phyloP scores from a whole-genome alignment of 2,329 filamentous ascomycete species.

The Neocatenulostroma microsporum region DNA sequence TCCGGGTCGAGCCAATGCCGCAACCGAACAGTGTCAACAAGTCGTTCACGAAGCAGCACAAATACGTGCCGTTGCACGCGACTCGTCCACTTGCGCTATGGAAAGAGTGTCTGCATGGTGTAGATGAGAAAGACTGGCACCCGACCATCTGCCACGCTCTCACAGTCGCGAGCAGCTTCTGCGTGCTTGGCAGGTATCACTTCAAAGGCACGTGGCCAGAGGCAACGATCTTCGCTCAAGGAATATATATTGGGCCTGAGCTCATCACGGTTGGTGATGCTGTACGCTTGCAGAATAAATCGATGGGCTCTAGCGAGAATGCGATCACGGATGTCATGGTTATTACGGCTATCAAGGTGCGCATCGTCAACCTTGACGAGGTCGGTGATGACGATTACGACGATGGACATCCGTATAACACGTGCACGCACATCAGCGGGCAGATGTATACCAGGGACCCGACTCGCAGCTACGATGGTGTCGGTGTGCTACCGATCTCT shows the following conservation, averaged over 20 bases:
- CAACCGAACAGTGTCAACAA: constrained; percentile 43
- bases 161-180: constrained; percentile 46
- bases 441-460: constrained; percentile 39
- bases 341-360: constrained; percentile 47
- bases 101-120: constrained; percentile 40
- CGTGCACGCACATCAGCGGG: constrained; percentile 43
- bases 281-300: constrained; percentile 39
- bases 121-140: constrained; percentile 39
- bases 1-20: constrained; percentile 51
- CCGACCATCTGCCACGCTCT: constrained; percentile 49
- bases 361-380: constrained; percentile 42
- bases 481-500: constrained; percentile 22
- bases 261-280: constrained; percentile 48
- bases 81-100: constrained; percentile 51
- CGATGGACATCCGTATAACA: constrained; percentile 36
- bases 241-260: constrained; percentile 51
- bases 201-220: constrained; percentile 50
- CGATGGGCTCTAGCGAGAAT: constrained; percentile 14
- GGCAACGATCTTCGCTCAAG: constrained; percentile 46
- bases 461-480: constrained; percentile 23
- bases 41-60: constrained; percentile 45
- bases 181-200: constrained; percentile 44
- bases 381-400: constrained; percentile 40
- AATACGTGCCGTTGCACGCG: constrained; percentile 47
- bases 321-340: constrained; percentile 46